These are phyloP conservation scores for Pythium plurisporium DNA, from an alignment of 352 stramenopile species.

Conservation along the genomic window DNA sequence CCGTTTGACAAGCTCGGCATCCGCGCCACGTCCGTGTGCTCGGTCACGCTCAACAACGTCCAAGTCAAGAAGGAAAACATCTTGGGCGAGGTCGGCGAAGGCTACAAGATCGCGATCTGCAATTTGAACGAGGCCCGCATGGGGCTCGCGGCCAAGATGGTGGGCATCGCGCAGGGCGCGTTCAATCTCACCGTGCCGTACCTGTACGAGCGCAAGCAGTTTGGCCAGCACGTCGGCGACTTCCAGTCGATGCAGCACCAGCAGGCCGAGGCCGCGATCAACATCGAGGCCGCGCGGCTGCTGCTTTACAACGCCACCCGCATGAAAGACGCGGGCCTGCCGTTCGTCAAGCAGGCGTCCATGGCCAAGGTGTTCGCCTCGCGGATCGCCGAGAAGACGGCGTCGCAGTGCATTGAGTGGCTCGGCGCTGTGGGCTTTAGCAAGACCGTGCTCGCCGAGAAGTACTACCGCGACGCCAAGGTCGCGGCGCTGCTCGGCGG, in stretches of 20 bases:
- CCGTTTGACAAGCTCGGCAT: slow-evolving; percentile 97
- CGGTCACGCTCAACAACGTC: slow-evolving; percentile 93
- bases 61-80: slow-evolving; percentile 92
- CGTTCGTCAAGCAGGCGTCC: slow-evolving; percentile 95
- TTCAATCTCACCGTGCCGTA: slow-evolving; percentile 96
- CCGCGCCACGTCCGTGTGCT: slow-evolving; percentile 93
- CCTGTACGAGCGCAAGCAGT: slow-evolving; percentile 94
- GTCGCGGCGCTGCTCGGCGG: slow-evolving; percentile 97
- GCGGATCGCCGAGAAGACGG: slow-evolving; percentile 93
- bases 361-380: slow-evolving; percentile 96
- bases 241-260: slow-evolving; percentile 97
- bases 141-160: slow-evolving; percentile 96
- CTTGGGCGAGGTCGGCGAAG: slow-evolving; percentile 92
- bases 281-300: slow-evolving; percentile 91
- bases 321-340: slow-evolving; percentile 90
- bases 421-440: slow-evolving; percentile 95
- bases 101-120: slow-evolving; percentile 98
- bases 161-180: slow-evolving; percentile 94
- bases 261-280: slow-evolving; percentile 92
- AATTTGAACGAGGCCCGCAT: slow-evolving; percentile 96
- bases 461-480: slow-evolving; percentile 97
- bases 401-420: slow-evolving; percentile 95
- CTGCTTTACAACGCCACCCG: slow-evolving; percentile 95
- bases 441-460: slow-evolving; percentile 92
- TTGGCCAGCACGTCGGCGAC: slow-evolving; percentile 91